Evolutionary conservation across 768 basidiomycete species (phyloP), one percentile per base, ranked within the genome.

Genomic region (Xanthoconium stramineum): DNA sequence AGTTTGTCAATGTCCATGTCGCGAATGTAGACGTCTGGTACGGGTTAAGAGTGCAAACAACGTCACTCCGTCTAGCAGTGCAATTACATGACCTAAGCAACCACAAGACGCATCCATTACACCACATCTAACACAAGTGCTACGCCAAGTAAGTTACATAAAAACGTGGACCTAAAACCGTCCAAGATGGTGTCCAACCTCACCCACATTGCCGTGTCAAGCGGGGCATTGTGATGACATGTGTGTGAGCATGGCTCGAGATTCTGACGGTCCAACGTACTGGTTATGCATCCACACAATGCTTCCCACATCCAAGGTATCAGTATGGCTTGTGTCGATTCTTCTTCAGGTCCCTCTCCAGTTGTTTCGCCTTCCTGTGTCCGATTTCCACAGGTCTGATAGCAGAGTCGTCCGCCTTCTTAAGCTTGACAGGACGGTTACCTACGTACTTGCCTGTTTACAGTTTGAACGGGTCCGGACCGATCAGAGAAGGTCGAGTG

Each of bases 311-410:
- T 24, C 24, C 24, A 24, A 24, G 56, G 48, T 58, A 65, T 70
- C 73, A 94, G 72, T 94, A 94, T n/a, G 91, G 90, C 70, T 88
- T 91, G 73, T 81, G 79, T 58, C 85, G 74, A 71, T 93, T 93
- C 80, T 92, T 92, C 84, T 95, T 94, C 73, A 92, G 68, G 62
- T 96, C 87, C 73, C 84, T 88, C 70, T 97, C 95, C 43, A 98
- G 78, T 69, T 89, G 83, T 70, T 85, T 89, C 13, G 95, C 96
- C 73, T 97, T 98, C 56, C 88, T 82, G 67, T 91, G 88, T 1
- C 96, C 94, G 59, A 99, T 97, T 67, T 92, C 88, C 36, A 98
- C 95, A 8, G 94, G 89, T 51, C 90, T 82, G 55, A 98, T 90
- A 49, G 88, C 83, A 46, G 86, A 84, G 62, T 82, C 83, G 68